phyloP scores from a whole-genome alignment of 148 eudicot genomes.

The Fagopyrum homotropicum region DNA sequence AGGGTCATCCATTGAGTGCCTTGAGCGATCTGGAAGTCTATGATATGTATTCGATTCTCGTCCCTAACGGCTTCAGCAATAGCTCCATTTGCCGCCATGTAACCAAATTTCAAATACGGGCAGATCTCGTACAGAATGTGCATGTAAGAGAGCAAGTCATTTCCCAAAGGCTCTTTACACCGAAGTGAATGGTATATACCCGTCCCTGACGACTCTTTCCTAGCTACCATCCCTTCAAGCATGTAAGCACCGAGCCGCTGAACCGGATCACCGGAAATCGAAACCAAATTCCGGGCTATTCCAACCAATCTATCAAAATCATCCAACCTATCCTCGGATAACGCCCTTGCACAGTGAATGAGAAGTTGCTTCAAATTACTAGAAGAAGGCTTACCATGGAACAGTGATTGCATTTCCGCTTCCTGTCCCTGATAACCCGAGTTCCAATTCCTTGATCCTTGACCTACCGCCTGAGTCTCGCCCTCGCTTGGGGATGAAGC shows the following conservation, averaged over 20 bases:
- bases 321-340: constrained; percentile 46
- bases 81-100: constrained; percentile 93
- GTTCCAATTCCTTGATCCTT: not conserved
- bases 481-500: constrained; percentile 21
- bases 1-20: constrained; percentile 96
- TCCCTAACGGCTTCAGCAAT: constrained; percentile 81
- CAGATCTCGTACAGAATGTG: constrained; percentile 81
- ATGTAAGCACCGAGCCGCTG: constrained; percentile 93
- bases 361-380: constrained; percentile 53
- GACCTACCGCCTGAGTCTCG: not conserved
- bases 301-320: constrained; percentile 56
- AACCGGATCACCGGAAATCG: constrained; percentile 72
- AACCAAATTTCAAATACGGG: constrained; percentile 84
- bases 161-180: constrained; percentile 72
- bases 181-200: constrained; percentile 61
- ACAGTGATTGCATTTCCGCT: constrained; percentile 29
- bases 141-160: constrained; percentile 81
- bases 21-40: constrained; percentile 82
- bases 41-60: constrained; percentile 68
- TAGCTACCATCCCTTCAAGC: constrained; percentile 76
- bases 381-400: constrained; percentile 31
- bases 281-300: constrained; percentile 45
- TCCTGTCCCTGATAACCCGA: constrained; percentile 15
- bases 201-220: constrained; percentile 64
- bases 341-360: constrained; percentile 65